A percentile compares a stretch with the other conserved stretches of the same genome.
Evolutionary conservation across 169 alveolate species (phyloP).

Genomic region (Plasmodium sp.): DNA sequence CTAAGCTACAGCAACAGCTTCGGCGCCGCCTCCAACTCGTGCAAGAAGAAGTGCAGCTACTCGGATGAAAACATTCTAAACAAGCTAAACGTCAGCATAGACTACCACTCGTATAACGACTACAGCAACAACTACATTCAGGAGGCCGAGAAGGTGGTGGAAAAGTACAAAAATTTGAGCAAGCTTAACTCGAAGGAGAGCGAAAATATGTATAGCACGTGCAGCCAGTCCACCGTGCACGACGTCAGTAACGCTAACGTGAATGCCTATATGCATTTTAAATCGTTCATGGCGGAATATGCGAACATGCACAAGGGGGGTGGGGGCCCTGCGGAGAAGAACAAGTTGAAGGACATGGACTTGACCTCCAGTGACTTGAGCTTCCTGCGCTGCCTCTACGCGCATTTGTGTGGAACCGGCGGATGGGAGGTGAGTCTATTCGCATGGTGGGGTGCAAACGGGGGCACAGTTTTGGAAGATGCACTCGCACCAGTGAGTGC

Average conservation of each 20-base stretch:
- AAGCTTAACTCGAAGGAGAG: conserved; percentile 61
- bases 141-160: conserved; percentile 66
- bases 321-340: not conserved
- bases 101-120: conserved; percentile 34
- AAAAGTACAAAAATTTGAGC: conserved; percentile 41
- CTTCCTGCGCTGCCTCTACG: not conserved
- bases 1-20: not conserved
- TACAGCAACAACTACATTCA: conserved; percentile 54
- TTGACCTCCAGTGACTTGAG: conserved; percentile 1
- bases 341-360: not conserved
- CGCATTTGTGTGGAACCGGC: conserved; percentile 4
- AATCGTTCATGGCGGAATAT: conserved; percentile 36
- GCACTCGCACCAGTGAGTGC: not conserved
- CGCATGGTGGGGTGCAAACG: not conserved
- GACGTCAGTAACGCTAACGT: not conserved
- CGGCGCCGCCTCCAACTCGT: not conserved
- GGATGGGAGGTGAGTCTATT: conserved; percentile 13
- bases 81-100: conserved; percentile 61
- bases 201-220: conserved; percentile 58
- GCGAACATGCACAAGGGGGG: conserved; percentile 24
- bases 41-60: conserved; percentile 35
- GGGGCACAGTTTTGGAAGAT: not conserved
- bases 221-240: conserved; percentile 5
- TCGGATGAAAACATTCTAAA: conserved; percentile 62
- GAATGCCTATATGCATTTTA: conserved; percentile 38